Percentiles rank a stretch among this genome's conserved stretches.
Evolutionary conservation across 2,329 filamentous ascomycete genomes (phyloP).

Genomic region (Chaetomiaceae sp.): DNA sequence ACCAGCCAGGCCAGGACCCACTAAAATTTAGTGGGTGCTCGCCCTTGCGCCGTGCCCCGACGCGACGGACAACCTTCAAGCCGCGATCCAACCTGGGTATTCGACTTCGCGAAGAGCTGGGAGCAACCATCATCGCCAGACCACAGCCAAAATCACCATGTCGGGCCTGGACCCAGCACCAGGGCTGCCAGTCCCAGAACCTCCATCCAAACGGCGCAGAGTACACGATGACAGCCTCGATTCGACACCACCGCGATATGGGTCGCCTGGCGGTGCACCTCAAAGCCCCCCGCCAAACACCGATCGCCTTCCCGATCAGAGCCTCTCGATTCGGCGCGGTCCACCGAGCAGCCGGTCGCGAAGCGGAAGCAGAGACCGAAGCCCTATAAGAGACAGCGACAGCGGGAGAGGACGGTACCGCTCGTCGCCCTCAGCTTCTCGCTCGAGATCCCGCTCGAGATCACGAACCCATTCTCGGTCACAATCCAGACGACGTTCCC

Average conservation of each 20-base stretch:
- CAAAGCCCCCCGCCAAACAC: slow-evolving; percentile 8
- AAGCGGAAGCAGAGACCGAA: slow-evolving; percentile 20
- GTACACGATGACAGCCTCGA: slow-evolving; percentile 38
- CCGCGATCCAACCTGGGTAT: too few species aligned
- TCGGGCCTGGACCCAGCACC: slow-evolving; percentile 26
- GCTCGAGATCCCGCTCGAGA: slow-evolving; percentile 25
- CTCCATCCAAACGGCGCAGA: slow-evolving; percentile 40
- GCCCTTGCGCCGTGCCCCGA: too few species aligned
- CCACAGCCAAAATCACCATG: slow-evolving; percentile 24
- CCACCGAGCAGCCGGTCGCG: slow-evolving; percentile 23
- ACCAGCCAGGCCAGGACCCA: too few species aligned
- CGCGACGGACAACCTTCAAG: too few species aligned
- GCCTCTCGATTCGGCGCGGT: slow-evolving; percentile 28
- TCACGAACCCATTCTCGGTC: slow-evolving; percentile 26
- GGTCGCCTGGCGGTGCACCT: slow-evolving; percentile 36
- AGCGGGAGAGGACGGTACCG: slow-evolving; percentile 20
- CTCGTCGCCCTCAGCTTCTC: slow-evolving; percentile 18
- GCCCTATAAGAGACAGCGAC: slow-evolving; percentile 2
- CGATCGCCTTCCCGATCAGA: slow-evolving; percentile 15
- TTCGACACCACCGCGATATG: slow-evolving; percentile 39
- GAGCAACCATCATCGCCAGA: not conserved
- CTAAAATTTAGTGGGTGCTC: too few species aligned
- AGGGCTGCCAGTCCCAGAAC: slow-evolving; percentile 26
- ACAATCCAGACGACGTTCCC: slow-evolving; percentile 24
- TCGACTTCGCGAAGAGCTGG: not conserved